A percentile compares a stretch with the other conserved stretches of the same genome.
Conservation (phyloP, 2,329 filamentous ascomycete species). For the Cladosporium sp. region DNA sequence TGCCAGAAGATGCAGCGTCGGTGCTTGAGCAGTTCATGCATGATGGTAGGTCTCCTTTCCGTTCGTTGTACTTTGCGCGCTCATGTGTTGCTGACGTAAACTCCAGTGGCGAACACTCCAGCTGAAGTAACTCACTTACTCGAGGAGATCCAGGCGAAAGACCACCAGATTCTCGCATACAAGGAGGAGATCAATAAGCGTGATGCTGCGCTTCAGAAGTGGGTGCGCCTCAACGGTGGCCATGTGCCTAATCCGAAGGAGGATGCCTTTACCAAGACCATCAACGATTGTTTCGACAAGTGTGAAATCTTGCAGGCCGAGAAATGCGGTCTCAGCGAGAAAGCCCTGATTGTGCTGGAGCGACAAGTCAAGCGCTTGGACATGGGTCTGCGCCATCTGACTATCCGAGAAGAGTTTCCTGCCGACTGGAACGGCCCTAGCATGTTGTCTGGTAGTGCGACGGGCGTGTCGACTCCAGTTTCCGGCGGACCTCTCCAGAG, state of each 20-base stretch:
- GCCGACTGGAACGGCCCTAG: conserved; percentile 61
- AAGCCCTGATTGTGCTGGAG: conserved; percentile 62
- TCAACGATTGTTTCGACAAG: conserved; percentile 66
- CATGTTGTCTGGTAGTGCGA: conserved; percentile 49
- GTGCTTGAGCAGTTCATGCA: conserved; percentile 78
- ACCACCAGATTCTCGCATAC: conserved; percentile 69
- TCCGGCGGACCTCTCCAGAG: conserved; percentile 54
- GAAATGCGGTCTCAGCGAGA: conserved; percentile 70
- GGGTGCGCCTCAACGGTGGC: conserved; percentile 74
- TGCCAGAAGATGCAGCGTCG: conserved; percentile 62
- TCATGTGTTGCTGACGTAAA: background rate
- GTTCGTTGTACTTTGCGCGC: background rate
- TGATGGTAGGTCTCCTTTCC: conserved; percentile 51
- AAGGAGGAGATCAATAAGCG: conserved; percentile 68
- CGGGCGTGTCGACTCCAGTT: conserved; percentile 32
- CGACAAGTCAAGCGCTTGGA: conserved; percentile 65
- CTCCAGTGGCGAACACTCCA: conserved; percentile 70
- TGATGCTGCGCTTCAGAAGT: conserved; percentile 76
- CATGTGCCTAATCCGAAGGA: conserved; percentile 75
- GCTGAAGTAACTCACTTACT: conserved; percentile 81
- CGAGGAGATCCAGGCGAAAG: conserved; percentile 80
- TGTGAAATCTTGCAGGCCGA: conserved; percentile 72
- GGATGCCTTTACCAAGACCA: conserved; percentile 63
- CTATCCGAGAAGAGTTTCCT: conserved; percentile 59
- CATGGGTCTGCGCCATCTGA: conserved; percentile 60